Base-by-base conservation (phyloP, 2,329 filamentous ascomycete genomes). In the Trichoderma hamatum region DNA sequence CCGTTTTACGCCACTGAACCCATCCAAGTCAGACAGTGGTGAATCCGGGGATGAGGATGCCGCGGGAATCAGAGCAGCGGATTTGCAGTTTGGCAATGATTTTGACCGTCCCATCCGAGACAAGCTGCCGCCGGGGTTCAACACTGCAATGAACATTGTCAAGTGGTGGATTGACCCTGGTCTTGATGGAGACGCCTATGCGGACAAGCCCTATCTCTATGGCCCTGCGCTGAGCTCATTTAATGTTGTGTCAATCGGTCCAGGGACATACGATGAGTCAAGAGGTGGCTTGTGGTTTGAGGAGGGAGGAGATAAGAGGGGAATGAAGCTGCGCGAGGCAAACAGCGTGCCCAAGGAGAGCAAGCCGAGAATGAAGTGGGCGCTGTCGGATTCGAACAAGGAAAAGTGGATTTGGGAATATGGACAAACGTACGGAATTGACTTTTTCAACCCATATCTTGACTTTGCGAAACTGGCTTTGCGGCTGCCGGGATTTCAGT, bases 11-110 rank as follows among this genome's bases (percentile, higher is more conserved):
- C 92, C 91, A n/a, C 92, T 92, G 74, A 77, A 76, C 61, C 76
- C 75, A 64, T 55, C 70, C 24, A 46, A 46, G 36, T 39, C 46
- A 21, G 21, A 70, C 36, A 24, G 16, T 13, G 39, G 28, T 1
- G 58, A 32, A 3, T 70, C 70, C 1, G 71, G 72, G 3, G 70
- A 72, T 5, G 54, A 51, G 2, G 52, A 13, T 21, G 63, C 26
- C n/a, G 70, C 80, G 80, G 85, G 85, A 43, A 89, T 97, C 68
- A 84, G 84, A 3, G 93, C 88, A 55, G 80, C 87, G 30, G 89
- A 96, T 71, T 84, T 99, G 3, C 89, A 97, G 66, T 97, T 97
- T 74, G 96, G 95, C 52, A 98, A 98, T 78, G 94, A 97, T 83
- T 97, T 98, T 77, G 94, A 97, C 76, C 88, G 92, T 62, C 93